Percentiles rank a stretch among this genome's conserved stretches.
These are phyloP conservation scores for Boletus barrowsii DNA, from an alignment of 768 basidiomycete genomes.

Conservation along the genomic window DNA sequence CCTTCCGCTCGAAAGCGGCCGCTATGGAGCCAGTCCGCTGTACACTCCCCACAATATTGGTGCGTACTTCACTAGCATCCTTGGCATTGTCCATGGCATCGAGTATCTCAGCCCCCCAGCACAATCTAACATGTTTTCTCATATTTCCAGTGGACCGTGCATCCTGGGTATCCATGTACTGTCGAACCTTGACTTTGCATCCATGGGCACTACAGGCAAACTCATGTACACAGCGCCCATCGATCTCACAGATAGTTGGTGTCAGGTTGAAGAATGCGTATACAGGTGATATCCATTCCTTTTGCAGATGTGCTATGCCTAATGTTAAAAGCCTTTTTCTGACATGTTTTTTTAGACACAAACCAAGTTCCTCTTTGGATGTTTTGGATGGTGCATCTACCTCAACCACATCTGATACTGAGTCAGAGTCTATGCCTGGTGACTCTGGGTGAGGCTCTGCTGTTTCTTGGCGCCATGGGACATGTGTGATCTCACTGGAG, in stretches of 20 bases:
- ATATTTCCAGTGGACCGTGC: conserved; percentile 27
- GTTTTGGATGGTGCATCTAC: neutral
- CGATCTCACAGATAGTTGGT: conserved; percentile 16
- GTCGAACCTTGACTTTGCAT: neutral
- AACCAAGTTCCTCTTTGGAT: too few species aligned
- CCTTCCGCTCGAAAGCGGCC: too few species aligned
- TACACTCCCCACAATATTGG: too few species aligned
- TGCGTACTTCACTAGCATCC: too few species aligned
- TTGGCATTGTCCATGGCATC: too few species aligned
- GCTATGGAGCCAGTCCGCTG: too few species aligned
- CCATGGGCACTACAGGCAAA: too few species aligned
- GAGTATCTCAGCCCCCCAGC: too few species aligned
- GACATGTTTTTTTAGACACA: too few species aligned
- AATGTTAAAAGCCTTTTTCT: neutral
- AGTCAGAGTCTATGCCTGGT: neutral
- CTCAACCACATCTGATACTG: neutral
- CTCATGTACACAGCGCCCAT: conserved; percentile 7
- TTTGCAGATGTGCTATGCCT: neutral
- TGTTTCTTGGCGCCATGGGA: neutral
- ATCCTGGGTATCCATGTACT: conserved; percentile 28
- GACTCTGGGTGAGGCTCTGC: neutral
- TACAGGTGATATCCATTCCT: conserved; percentile 32
- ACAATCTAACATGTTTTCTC: too few species aligned
- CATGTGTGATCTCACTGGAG: neutral
- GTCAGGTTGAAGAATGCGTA: conserved; percentile 35